Evolutionary conservation across 768 basidiomycete genomes (phyloP).

Genomic region (Gymnopilus junonius): DNA sequence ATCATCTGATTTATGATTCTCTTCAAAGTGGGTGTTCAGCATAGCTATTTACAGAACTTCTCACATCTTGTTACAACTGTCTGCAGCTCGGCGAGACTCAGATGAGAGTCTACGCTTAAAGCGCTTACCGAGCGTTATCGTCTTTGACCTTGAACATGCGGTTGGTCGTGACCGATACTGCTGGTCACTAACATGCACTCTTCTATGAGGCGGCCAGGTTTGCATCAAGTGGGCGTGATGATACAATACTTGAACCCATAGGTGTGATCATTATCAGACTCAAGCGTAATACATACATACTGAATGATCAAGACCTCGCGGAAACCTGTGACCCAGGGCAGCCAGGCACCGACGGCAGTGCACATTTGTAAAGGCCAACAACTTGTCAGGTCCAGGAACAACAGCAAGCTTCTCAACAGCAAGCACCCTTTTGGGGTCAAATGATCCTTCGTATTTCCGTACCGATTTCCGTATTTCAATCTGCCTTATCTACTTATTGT

Average conservation of each 20-base stretch:
- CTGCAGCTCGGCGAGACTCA: background rate
- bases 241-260: no score
- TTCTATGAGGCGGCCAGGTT: no score
- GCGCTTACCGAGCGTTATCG: background rate
- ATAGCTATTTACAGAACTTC: background rate
- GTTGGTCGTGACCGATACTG: no score
- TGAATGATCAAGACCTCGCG: background rate
- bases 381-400: background rate
- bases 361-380: background rate
- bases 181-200: no score
- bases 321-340: background rate
- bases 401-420: background rate
- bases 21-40: background rate
- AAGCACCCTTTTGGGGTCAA: background rate
- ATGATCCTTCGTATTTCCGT: slow-evolving; percentile 1
- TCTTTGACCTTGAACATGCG: no score
- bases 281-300: background rate
- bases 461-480: background rate
- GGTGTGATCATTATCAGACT: slow-evolving; percentile 3
- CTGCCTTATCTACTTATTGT: background rate
- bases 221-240: no score
- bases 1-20: background rate
- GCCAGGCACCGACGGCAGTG: background rate
- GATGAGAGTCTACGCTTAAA: background rate
- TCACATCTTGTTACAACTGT: background rate